Percentiles rank a stretch among this genome's conserved stretches.
phyloP scores from a whole-genome alignment of 768 basidiomycete genomes.

The Butyriboletus loyo region DNA sequence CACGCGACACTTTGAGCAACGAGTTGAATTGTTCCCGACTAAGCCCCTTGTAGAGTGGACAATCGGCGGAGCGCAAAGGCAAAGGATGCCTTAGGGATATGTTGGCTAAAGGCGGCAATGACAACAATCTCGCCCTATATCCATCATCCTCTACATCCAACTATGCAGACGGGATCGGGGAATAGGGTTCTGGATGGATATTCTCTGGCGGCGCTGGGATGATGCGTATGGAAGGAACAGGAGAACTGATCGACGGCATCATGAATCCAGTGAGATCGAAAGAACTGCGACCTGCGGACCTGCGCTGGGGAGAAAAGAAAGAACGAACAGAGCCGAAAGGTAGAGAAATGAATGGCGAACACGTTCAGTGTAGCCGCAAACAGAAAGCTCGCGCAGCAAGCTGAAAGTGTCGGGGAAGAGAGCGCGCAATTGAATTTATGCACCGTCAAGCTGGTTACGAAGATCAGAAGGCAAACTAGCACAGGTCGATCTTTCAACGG shows the following conservation, averaged over 20 bases:
- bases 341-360: not conserved
- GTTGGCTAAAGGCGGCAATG: constrained; percentile 40
- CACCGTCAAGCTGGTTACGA: not conserved
- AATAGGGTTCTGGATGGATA: constrained; percentile 51
- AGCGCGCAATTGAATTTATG: not conserved
- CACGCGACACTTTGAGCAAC: constrained; percentile 58
- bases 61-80: constrained; percentile 46
- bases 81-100: constrained; percentile 40
- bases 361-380: not conserved
- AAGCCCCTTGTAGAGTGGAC: constrained; percentile 48
- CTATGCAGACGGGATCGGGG: constrained; percentile 49
- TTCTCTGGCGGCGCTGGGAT: constrained; percentile 64
- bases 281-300: constrained; percentile 28
- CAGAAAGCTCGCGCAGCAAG: constrained; percentile 15
- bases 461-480: too few relatives aligned
- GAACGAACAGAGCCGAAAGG: constrained; percentile 24
- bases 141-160: constrained; percentile 42
- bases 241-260: constrained; percentile 44
- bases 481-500: not conserved
- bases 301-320: constrained; percentile 43
- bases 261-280: constrained; percentile 33
- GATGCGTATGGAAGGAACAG: constrained; percentile 67
- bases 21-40: constrained; percentile 61
- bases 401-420: not conserved
- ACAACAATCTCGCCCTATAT: constrained; percentile 57